Percentiles rank a stretch among this genome's conserved stretches.
Conservation (phyloP, 768 basidiomycete species). For the Podaxis pistillaris region DNA sequence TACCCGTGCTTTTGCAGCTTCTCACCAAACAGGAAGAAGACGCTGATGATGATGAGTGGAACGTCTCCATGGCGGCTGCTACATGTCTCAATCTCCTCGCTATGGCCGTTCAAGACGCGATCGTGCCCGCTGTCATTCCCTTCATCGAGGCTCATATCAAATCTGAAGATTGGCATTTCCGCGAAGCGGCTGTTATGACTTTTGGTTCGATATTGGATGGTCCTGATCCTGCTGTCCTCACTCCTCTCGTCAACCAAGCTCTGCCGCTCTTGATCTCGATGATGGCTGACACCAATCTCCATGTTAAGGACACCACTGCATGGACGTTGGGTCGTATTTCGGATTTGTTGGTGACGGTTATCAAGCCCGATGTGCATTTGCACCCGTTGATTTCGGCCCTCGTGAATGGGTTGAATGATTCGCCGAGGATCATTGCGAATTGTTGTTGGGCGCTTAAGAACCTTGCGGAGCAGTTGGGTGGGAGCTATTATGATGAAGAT, state of each 20-base stretch:
- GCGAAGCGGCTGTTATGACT: conserved; percentile 97
- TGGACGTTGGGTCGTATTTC: conserved; percentile 98
- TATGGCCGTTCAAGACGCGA: conserved; percentile 83
- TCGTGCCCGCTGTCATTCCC: conserved; percentile 92
- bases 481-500: conserved; percentile 65
- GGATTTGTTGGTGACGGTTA: conserved; percentile 79
- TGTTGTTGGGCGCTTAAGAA: conserved; percentile 98
- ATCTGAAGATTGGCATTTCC: conserved; percentile 87
- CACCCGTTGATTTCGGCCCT: conserved; percentile 81
- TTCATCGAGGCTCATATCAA: conserved; percentile 98
- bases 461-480: conserved; percentile 83
- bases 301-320: conserved; percentile 95
- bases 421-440: conserved; percentile 84
- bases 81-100: conserved; percentile 89
- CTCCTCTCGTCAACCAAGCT: conserved; percentile 91
- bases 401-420: conserved; percentile 76
- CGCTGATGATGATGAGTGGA: conserved; percentile 99
- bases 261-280: conserved; percentile 91
- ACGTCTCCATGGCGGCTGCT: conserved; percentile 94
- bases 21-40: conserved; percentile 95
- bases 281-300: conserved; percentile 83
- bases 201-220: conserved; percentile 98
- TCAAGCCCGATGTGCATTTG: conserved; percentile 88
- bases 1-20: conserved; percentile 86
- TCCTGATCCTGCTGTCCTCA: conserved; percentile 84